Evolutionary conservation across 768 basidiomycete species (phyloP), one percentile per base, ranked within the genome.

Genomic region (Naganishia vishniacii): DNA sequence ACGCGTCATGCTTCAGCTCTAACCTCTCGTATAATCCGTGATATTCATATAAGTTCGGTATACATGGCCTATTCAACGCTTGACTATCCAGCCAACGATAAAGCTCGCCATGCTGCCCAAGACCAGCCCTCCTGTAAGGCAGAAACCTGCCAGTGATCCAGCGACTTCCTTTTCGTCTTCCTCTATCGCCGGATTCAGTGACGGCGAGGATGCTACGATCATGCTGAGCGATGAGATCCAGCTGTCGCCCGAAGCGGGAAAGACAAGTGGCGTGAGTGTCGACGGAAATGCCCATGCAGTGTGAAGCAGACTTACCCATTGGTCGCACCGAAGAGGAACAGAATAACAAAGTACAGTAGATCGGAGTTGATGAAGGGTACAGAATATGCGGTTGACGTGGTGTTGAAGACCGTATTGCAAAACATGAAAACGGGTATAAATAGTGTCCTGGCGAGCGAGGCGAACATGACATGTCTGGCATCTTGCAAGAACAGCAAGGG

Each of bases 361-460:
- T 94, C 91, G 1, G 89, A 91, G 76, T 79, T 85, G 79, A 93
- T 85, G 65, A 86, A 68, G 2, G 85, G 82, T 3, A 53, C 29
- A 40, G 59, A 8, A 8, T 16, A 13, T 16, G 48, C 3, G 1
- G 20, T 32, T 20, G 31, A 20, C 20, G 25, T 25, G 28, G 42
- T 23, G 9, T 6, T 13, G 1, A 63, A 29, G 68, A 31, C 41
- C 44, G 93, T 78, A 72, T 95, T 95, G 81, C 91, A 94, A 78
- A 87, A 80, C n/a, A 94, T 81, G 77, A 94, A 87, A 44, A 92
- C 71, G 31, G 90, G 90, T 49, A 95, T 83, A 78, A 94, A 93
- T 34, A 91, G 71, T 1, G 86, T 87, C 61, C 92, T 85, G 3
- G 83, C 75, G 44, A 88, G 73, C 16, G 90, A 86, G 26, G 89